Base-by-base conservation (phyloP, 768 basidiomycete genomes). In the Thelephora aurantiotincta region DNA sequence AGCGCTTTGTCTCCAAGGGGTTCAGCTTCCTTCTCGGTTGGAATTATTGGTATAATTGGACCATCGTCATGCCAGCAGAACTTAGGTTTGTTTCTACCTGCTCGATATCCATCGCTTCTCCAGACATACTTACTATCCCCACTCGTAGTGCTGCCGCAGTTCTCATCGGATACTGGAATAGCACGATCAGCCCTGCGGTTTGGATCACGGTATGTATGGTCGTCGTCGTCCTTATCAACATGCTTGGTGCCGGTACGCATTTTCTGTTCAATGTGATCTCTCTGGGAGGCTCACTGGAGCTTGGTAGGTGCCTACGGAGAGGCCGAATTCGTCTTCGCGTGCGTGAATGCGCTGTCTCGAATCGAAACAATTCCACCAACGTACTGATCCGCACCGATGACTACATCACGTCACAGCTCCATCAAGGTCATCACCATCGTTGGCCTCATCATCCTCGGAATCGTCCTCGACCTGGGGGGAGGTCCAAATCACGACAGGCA, bases 371-470 rank as follows among this genome's bases (percentile, higher is more conserved):
- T 26, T 33, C 14, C 51, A 2, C 16, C 0, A 16, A 12, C 11
- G n/a, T n/a, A n/a, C n/a, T 13, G 30, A 36, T 14, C 36, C 19
- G 44, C 30, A 12, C 30, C 48, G 13, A 11, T 30, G 26, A 30
- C 9, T 30, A 20, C 5, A 13, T 11, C 9, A 16, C 35, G 9
- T 11, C 0, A 11, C 14, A 65, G 76, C 3, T 88, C 85, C 6
- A 88, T 94, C 67, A 93, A 93, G 63, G 84, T 94, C n/a, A 63
- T 93, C 51, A 83, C 85, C 0, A 85, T 91, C 54, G 73, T 70
- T 3, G 87, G 63, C 12, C 55, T 71, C n/a, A 70, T 75, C 57
- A 72, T 77, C 53, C 64, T 76, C 49, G 73, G 74, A 42, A 70
- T 77, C 58, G 68, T 93, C 30, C 67, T 94, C 52, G 88, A 91